A percentile compares a stretch with the other conserved stretches of the same genome.
Conservation (phyloP, 176 grass and related monocot species). For the Ananas comosus region DNA sequence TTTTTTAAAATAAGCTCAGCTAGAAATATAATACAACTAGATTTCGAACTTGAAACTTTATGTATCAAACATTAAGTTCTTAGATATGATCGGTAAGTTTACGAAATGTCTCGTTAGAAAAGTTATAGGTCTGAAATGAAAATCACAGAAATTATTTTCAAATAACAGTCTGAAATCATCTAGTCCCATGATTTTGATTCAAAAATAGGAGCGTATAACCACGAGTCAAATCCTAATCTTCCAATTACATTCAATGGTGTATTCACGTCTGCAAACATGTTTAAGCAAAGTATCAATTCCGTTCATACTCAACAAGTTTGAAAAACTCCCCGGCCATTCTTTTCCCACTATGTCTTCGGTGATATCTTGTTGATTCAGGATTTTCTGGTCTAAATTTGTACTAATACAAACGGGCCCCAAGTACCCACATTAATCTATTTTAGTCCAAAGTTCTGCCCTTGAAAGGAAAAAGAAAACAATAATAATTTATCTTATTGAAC, state of each 20-base stretch:
- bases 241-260: slow-evolving; percentile 94
- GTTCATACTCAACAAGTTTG: slow-evolving; percentile 50
- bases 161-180: too few species aligned
- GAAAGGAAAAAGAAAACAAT: slow-evolving; percentile 15
- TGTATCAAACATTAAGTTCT: too few species aligned
- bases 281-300: slow-evolving; percentile 54
- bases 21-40: too few species aligned
- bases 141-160: too few species aligned
- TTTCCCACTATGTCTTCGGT: slow-evolving; percentile 38
- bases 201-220: too few species aligned
- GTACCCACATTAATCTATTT: slow-evolving; percentile 55
- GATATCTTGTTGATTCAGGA: slow-evolving; percentile 23
- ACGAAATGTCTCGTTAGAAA: too few species aligned
- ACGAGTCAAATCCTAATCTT: slow-evolving; percentile 32
- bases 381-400: slow-evolving; percentile 37
- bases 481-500: background rate
- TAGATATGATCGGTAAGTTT: too few species aligned
- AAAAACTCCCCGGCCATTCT: slow-evolving; percentile 85
- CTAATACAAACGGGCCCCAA: slow-evolving; percentile 86
- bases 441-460: slow-evolving; percentile 67
- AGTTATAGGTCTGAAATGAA: too few species aligned
- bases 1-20: too few species aligned
- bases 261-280: slow-evolving; percentile 82
- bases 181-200: too few species aligned
- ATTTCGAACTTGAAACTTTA: too few species aligned